A percentile compares a stretch with the other conserved stretches of the same genome.
Evolutionary conservation across 2,329 filamentous ascomycete genomes (phyloP).

Genomic region (Sarocladiaceae sp.): DNA sequence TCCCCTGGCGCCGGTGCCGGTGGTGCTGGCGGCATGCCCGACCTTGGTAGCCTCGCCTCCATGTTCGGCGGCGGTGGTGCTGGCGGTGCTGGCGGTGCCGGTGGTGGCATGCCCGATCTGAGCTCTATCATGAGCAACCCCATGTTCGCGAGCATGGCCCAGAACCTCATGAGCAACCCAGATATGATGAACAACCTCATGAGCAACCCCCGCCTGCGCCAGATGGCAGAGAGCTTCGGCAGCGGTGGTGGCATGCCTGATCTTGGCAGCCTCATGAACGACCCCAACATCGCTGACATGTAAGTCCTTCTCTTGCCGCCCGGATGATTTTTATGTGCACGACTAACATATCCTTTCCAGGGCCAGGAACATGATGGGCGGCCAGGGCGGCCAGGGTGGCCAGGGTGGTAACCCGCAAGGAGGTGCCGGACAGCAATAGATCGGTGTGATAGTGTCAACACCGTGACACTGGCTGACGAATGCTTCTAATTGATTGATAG

Average conservation of each 20-base stretch:
- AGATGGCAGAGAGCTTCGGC: slow-evolving; percentile 79
- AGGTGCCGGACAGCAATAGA: slow-evolving; percentile 20
- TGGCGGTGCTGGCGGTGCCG: slow-evolving; percentile 55
- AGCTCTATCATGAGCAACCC: slow-evolving; percentile 89
- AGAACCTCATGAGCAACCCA: slow-evolving; percentile 95
- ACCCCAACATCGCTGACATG: slow-evolving; percentile 90
- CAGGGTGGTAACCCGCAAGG: slow-evolving; percentile 17
- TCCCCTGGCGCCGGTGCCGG: slow-evolving; percentile 46
- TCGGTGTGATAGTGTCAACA: too few species aligned
- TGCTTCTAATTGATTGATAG: too few species aligned
- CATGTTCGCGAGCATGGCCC: slow-evolving; percentile 96
- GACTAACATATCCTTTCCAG: slow-evolving; percentile 18
- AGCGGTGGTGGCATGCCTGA: slow-evolving; percentile 84
- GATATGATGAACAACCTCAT: slow-evolving; percentile 87
- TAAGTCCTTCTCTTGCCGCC: slow-evolving; percentile 51
- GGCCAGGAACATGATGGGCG: slow-evolving; percentile 42
- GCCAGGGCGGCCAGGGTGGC: slow-evolving; percentile 19
- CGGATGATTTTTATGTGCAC: not conserved
- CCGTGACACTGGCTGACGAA: not conserved
- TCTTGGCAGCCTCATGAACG: slow-evolving; percentile 77
- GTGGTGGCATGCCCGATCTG: slow-evolving; percentile 82
- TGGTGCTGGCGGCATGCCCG: slow-evolving; percentile 60
- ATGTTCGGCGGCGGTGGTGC: slow-evolving; percentile 60
- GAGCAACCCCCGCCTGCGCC: slow-evolving; percentile 81
- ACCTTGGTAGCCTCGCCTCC: slow-evolving; percentile 62